Base-by-base conservation (phyloP, 352 stramenopile genomes). In the Blastocystis sp. region DNA sequence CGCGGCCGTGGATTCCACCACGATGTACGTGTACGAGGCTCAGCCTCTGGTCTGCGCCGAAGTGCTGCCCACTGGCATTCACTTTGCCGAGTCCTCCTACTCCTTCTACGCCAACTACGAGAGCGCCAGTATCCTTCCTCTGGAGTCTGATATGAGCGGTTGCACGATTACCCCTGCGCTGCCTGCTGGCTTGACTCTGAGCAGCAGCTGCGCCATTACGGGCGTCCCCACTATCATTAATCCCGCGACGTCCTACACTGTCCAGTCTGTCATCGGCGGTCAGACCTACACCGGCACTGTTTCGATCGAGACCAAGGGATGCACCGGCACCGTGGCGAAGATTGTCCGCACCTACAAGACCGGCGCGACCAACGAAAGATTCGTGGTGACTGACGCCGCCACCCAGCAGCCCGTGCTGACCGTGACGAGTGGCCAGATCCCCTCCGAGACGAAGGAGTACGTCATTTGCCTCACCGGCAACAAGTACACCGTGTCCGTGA, bases 271-370 rank as follows among this genome's bases (percentile, higher is more conserved):
- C 48, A 14, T 57, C 6, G 14, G 14, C 14, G 34, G 45, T 42
- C 2, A 48, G 3, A 45, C 34, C 38, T 63, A 48, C 52, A 45
- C 11, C 10, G 69, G 69, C 28, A 43, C 34, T 17, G 21, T 79
- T 14, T 64, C 34, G 1, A 24, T 79, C 17, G 11, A 61, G 21
- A 43, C 63, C 45, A 62, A 48, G 28, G 34, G 24, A 9, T 74
- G 64, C 28, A 48, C 64, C 19, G 64, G 64, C 17, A 48, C 21
- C 34, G 64, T 74, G 11, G 42, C 43, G 10, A 42, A 74, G 42
- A 21, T 74, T 14, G 42, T 42, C 34, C 74, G 74, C n/a, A 68
- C 74, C 9, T 84, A 84, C 57, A 84, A 84, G 28, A 69, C 19
- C 2, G 45, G n/a, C 48, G 19, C 74, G 19, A 38, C 40, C 14